Evolutionary conservation across 371 early-diverging fungal genomes (phyloP).

Genomic region (Lichtheimia corymbifera): DNA sequence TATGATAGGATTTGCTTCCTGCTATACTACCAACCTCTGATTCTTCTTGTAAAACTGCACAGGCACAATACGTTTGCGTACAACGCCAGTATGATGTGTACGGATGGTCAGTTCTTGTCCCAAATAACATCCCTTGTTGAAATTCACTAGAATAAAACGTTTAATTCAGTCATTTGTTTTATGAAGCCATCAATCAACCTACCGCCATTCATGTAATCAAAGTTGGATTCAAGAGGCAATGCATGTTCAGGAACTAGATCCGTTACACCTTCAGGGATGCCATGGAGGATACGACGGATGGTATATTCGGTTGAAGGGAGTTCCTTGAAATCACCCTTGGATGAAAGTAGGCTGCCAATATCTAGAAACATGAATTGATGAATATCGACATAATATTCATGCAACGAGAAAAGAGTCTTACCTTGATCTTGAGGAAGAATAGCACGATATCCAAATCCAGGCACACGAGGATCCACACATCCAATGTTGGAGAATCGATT

Average conservation of each 20-base stretch:
- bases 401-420: conserved; percentile 3
- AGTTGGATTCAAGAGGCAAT: conserved; percentile 89
- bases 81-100: conserved; percentile 93
- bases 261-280: conserved; percentile 87
- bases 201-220: conserved; percentile 92
- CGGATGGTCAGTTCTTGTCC: conserved; percentile 98
- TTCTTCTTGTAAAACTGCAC: conserved; percentile 57
- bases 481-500: conserved; percentile 46
- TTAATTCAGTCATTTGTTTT: background rate
- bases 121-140: conserved; percentile 96
- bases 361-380: conserved; percentile 7
- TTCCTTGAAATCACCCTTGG: conserved; percentile 39
- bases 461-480: conserved; percentile 56
- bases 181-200: conserved; percentile 1
- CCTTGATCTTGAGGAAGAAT: conserved; percentile 34
- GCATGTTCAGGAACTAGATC: conserved; percentile 76
- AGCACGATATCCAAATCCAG: conserved; percentile 63
- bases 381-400: background rate
- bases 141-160: conserved; percentile 69
- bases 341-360: conserved; percentile 22
- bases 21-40: conserved; percentile 33
- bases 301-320: conserved; percentile 63
- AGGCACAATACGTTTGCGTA: conserved; percentile 91
- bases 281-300: conserved; percentile 77
- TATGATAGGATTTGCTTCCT: background rate